Conservation (phyloP, 2,329 filamentous ascomycete species). For the Colletotrichum paranaense region DNA sequence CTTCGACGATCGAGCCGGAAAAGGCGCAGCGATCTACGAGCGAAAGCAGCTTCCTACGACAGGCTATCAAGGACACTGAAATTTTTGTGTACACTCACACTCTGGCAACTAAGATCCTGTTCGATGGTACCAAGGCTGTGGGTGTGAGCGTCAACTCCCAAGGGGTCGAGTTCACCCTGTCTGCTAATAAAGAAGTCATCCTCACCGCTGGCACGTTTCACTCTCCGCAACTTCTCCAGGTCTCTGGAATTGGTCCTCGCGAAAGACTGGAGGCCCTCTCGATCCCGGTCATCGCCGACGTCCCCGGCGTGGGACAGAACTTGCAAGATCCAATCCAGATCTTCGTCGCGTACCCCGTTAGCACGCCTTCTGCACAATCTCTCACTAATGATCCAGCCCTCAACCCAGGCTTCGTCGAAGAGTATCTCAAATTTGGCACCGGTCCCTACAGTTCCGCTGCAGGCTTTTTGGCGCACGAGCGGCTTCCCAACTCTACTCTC, state of each 20-base stretch:
- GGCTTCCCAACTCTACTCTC: conserved; percentile 18
- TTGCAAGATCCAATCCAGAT: conserved; percentile 81
- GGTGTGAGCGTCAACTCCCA: conserved; percentile 49
- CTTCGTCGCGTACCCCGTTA: conserved; percentile 25
- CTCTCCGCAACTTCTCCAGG: conserved; percentile 75
- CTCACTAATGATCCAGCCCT: conserved; percentile 13
- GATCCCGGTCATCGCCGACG: conserved; percentile 59
- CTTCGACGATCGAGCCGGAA: conserved; percentile 43
- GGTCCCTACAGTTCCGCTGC: conserved; percentile 32
- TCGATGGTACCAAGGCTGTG: conserved; percentile 53
- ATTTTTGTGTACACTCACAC: conserved; percentile 54
- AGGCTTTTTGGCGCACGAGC: conserved; percentile 28
- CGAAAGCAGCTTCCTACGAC: conserved; percentile 48
- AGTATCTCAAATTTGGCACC: conserved; percentile 18
- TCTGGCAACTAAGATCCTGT: conserved; percentile 57
- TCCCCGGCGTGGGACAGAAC: conserved; percentile 82
- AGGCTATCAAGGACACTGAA: conserved; percentile 41
- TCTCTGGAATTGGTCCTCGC: conserved; percentile 62
- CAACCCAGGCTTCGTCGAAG: background rate
- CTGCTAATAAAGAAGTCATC: conserved; percentile 72
- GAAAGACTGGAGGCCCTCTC: conserved; percentile 49
- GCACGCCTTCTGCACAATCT: conserved; percentile 17
- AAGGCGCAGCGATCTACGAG: conserved; percentile 46
- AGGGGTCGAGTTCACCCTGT: conserved; percentile 35
- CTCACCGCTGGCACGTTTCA: conserved; percentile 85